Evolutionary conservation across 2,329 filamentous ascomycete species (phyloP), one percentile per base, ranked within the genome.

Genomic region (Aspergillus sp.): DNA sequence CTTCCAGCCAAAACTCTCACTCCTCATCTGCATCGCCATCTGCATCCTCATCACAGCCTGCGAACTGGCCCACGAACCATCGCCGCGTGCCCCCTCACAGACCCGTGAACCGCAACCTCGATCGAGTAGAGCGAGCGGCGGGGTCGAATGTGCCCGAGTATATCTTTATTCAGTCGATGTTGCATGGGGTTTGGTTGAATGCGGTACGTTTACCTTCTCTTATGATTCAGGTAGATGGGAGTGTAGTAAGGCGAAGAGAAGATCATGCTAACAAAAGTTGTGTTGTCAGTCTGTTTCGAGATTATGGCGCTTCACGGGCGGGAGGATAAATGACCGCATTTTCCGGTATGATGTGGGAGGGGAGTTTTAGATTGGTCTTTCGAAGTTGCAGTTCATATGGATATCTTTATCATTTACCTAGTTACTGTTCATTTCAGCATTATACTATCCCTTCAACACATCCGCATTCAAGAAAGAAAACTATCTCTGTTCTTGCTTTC

Each of bases 301-400:
- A 9, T 38, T 82, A 1, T 87, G 84, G 84, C 72, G 80, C n/a
- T 72, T 71, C 5, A 85, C 84, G 0, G 75, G 79, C 2, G 84
- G 84, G 0, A 81, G 71, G 61, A 62, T 84, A 9, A 83, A 83
- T 68, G 76, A 82, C 62, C 71, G 72, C n/a, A 72, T 81, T 23
- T 84, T 85, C 54, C 77, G 77, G 34, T 85, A 85, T 66, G 78
- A 81, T 34, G 73, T 87, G 60, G 84, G 85, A 11, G 84, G 85
- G 13, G 85, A 87, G 69, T 83, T 76, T 69, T 82, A 66, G 28
- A 17, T 41, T 22, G 22, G 13, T 15, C 15, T 41, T 41, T 41
- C 34, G 13, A 11, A 7, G 25, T 28, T 28, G 25, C 25, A 28
- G 4, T 28, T 28, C 25, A 28, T 28, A 19, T 19, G 19, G 19